A percentile compares a stretch with the other conserved stretches of the same genome.
Evolutionary conservation across 805 yeast genomes (phyloP).

Genomic region (Metschnikowia anglica): DNA sequence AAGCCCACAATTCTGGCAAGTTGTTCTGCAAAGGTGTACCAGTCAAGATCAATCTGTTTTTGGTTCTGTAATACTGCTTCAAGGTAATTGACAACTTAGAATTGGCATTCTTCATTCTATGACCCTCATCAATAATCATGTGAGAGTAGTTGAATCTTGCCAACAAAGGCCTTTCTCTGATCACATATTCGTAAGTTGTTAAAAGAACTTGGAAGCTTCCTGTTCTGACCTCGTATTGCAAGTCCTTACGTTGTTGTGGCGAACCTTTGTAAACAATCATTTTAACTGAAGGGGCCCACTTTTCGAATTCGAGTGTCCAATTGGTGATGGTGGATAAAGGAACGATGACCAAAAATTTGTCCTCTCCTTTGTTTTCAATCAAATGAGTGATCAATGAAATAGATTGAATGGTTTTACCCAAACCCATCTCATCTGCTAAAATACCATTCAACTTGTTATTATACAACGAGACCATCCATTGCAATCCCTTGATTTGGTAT

Average conservation of each 20-base stretch:
- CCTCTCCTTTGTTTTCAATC: slow-evolving; percentile 63
- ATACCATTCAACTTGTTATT: slow-evolving; percentile 64
- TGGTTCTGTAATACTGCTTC: slow-evolving; percentile 68
- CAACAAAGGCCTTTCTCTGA: slow-evolving; percentile 70
- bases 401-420: slow-evolving; percentile 73
- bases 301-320: slow-evolving; percentile 83
- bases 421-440: slow-evolving; percentile 67
- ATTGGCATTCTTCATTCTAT: slow-evolving; percentile 77
- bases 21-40: slow-evolving; percentile 89
- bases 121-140: slow-evolving; percentile 91
- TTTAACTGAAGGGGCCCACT: slow-evolving; percentile 82
- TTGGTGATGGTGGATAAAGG: slow-evolving; percentile 82
- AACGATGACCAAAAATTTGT: slow-evolving; percentile 75
- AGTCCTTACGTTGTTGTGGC: slow-evolving; percentile 64
- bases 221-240: slow-evolving; percentile 61
- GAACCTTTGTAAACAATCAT: slow-evolving; percentile 76
- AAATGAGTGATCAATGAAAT: slow-evolving; percentile 72
- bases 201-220: slow-evolving; percentile 75
- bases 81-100: slow-evolving; percentile 73
- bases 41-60: slow-evolving; percentile 75
- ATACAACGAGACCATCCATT: slow-evolving; percentile 66
- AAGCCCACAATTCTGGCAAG: slow-evolving; percentile 83
- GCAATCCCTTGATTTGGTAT: slow-evolving; percentile 64
- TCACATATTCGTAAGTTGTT: slow-evolving; percentile 81
- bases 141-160: slow-evolving; percentile 74